A percentile compares a stretch with the other conserved stretches of the same genome.
These are phyloP conservation scores for Sonneratia caseolaris DNA, from an alignment of 345 rosid species.

Conservation along the genomic window DNA sequence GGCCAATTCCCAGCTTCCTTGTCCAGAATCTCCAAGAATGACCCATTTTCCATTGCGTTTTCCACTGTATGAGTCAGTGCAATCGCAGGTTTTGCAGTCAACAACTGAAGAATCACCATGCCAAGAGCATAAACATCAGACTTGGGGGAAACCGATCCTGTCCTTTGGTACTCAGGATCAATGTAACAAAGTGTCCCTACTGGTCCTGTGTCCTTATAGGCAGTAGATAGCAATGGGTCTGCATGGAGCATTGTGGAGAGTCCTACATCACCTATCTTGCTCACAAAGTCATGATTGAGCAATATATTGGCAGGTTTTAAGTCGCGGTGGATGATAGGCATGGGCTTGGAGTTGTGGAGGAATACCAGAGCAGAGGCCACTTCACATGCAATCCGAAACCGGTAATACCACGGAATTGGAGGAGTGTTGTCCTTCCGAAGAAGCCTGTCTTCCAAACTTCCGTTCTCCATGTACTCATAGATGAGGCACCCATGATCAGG, in stretches of 20 bases:
- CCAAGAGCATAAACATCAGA: conserved; percentile 86
- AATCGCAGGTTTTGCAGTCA: conserved; percentile 69
- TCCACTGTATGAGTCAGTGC: conserved; percentile 60
- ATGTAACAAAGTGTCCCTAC: conserved; percentile 81
- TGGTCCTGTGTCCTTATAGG: conserved; percentile 46
- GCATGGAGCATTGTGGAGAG: conserved; percentile 49
- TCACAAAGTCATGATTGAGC: conserved; percentile 63
- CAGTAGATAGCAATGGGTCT: conserved; percentile 26
- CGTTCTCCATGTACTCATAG: conserved; percentile 84
- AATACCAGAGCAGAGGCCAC: conserved; percentile 72
- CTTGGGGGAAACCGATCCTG: conserved; percentile 57
- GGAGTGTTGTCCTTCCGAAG: conserved; percentile 30
- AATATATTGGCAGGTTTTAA: conserved; percentile 85
- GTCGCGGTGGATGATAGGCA: conserved; percentile 75
- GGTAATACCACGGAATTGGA: conserved; percentile 72
- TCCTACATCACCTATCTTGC: conserved; percentile 94
- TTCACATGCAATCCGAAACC: conserved; percentile 81
- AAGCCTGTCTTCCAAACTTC: conserved; percentile 70
- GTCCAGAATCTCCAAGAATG: conserved; percentile 46
- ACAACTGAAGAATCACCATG: conserved; percentile 66
- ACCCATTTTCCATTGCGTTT: conserved; percentile 36
- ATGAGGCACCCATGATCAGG: conserved; percentile 58
- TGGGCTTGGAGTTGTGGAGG: conserved; percentile 73
- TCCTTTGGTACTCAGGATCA: conserved; percentile 89
- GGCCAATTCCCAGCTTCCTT: conserved; percentile 75